Evolutionary conservation across 2,329 filamentous ascomycete genomes (phyloP).

Genomic region (Torrubiella hemipterigena): DNA sequence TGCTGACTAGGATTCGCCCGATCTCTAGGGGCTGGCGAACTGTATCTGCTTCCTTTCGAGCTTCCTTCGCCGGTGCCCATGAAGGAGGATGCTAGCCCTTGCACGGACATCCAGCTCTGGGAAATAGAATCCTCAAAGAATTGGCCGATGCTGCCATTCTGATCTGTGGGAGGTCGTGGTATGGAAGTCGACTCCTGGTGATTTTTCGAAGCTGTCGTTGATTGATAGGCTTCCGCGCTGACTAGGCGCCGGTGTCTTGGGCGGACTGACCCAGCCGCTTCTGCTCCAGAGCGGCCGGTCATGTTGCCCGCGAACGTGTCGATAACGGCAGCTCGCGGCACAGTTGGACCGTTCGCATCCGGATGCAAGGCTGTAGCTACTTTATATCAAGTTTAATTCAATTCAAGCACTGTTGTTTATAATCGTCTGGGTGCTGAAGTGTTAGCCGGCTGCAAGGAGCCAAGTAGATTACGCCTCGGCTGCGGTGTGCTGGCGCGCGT

Average conservation of each 20-base stretch:
- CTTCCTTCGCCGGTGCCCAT: constrained; percentile 16
- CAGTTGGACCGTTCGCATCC: too few relatives aligned
- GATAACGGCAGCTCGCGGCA: constrained; percentile 16
- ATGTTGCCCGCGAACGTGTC: constrained; percentile 22
- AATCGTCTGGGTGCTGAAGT: too few relatives aligned
- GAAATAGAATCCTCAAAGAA: constrained; percentile 39
- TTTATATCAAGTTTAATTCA: too few relatives aligned
- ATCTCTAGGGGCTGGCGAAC: constrained; percentile 3
- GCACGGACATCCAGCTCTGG: constrained; percentile 42
- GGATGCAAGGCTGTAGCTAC: too few relatives aligned
- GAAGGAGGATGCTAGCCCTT: constrained; percentile 37
- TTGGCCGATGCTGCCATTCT: constrained; percentile 16
- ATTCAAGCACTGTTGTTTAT: too few relatives aligned
- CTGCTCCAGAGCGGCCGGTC: constrained; percentile 15
- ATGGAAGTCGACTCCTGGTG: constrained; percentile 11
- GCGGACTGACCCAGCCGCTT: constrained; percentile 28
- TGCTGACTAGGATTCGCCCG: constrained; percentile 7
- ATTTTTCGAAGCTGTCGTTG: too few relatives aligned
- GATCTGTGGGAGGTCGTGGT: constrained; percentile 17
- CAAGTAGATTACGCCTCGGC: too few relatives aligned
- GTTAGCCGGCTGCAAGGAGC: too few relatives aligned
- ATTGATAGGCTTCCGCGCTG: constrained; percentile 17
- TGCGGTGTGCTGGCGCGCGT: too few relatives aligned
- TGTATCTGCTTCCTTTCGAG: constrained; percentile 4
- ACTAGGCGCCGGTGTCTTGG: constrained; percentile 38